Evolutionary conservation across 495 filamentous ascomycete genomes (phyloP), one percentile per base, ranked within the genome.

Genomic region (Lasiosphaeria hispida): DNA sequence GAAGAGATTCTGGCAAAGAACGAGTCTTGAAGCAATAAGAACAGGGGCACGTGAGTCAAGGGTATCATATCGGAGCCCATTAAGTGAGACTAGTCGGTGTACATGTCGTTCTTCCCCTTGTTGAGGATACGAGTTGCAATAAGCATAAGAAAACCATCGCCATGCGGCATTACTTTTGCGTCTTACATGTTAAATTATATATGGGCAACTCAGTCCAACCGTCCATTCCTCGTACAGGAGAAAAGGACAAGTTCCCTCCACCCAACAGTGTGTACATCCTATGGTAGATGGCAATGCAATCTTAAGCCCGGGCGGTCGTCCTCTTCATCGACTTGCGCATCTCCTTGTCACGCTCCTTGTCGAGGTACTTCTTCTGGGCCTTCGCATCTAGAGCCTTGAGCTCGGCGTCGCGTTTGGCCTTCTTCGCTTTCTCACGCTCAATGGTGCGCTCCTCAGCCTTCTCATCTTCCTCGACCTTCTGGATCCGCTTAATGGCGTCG

Each of bases 291-390:
- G n/a, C n/a, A n/a, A 30, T 30, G 23, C 5, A 30, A 33, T 40
- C 42, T 66, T 66, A 70, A n/a, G 61, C 83, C 33, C 77, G 80
- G 57, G 76, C 71, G 36, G 81, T 86, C 74, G 80, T 77, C 74
- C 83, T 89, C 85, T 90, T 92, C 71, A 83, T 79, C 34, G 73
- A 77, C 69, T 84, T 91, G 72, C 84, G 86, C 64, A 85, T 71
- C 67, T 89, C 90, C 80, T 89, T 90, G 69, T 94, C 88, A 62
- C 82, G 80, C 81, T 98, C 94, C 70, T 86, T 89, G 57, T 97
- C 95, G 52, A 98, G 77, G 69, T 87, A 97, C 78, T 93, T 96
- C 76, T 90, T 88, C 83, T 97, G 94, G 65, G 94, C 91, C 63
- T 96, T 92, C 15, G 93, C 92, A 60, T 84, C 91, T 78, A 98